phyloP scores from a whole-genome alignment of 108 stramenopile genomes.

The Cyclotella cryptica region DNA sequence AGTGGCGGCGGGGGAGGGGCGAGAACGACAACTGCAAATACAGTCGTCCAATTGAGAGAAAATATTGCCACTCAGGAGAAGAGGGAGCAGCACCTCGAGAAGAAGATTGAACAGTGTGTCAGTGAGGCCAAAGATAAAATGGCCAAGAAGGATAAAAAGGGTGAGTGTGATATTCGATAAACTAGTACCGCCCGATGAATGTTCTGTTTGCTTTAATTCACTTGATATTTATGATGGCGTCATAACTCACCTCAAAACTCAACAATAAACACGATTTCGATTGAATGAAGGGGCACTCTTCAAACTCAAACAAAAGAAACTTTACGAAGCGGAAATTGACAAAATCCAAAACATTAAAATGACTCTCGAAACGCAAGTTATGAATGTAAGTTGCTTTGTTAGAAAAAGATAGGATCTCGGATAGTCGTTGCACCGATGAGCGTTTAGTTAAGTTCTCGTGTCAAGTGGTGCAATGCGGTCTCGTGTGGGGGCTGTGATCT shows the following conservation, averaged over 20 bases:
- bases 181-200: not conserved
- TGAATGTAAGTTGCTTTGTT: constrained; percentile 55
- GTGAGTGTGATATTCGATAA: constrained; percentile 48
- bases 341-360: constrained; percentile 96
- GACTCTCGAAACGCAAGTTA: constrained; percentile 94
- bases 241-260: not conserved
- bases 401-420: too few species aligned
- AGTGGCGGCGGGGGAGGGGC: constrained; percentile 19
- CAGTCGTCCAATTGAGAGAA: constrained; percentile 66
- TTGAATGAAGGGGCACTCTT: constrained; percentile 85
- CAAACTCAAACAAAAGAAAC: constrained; percentile 97
- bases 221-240: not conserved
- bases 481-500: not conserved
- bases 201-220: not conserved
- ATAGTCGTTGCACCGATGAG: too few species aligned
- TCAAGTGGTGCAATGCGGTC: too few species aligned
- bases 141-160: constrained; percentile 95
- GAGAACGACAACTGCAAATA: constrained; percentile 44
- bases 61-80: constrained; percentile 87
- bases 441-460: too few species aligned
- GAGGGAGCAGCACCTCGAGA: constrained; percentile 76
- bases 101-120: constrained; percentile 85
- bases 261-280: not conserved
- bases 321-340: constrained; percentile 95
- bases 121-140: constrained; percentile 94